These are phyloP conservation scores for Dispira parvispora DNA, from an alignment of 192 early-diverging fungal genomes.

Conservation along the genomic window DNA sequence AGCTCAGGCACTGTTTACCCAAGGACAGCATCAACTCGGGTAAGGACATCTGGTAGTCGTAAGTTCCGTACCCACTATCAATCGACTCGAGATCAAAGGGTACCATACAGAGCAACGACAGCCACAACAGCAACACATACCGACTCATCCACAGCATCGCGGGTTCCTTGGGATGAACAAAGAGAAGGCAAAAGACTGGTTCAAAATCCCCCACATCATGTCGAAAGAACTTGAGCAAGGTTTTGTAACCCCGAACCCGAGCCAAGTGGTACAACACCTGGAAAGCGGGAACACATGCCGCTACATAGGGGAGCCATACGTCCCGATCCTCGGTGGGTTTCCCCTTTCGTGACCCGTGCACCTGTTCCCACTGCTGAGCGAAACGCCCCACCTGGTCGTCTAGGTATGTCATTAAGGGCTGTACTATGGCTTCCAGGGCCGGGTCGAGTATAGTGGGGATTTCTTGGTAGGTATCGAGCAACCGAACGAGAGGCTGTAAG, in stretches of 20 bases:
- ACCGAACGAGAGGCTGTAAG: not conserved
- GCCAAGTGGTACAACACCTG: slow-evolving; percentile 50
- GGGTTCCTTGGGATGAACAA: slow-evolving; percentile 14
- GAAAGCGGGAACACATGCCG: slow-evolving; percentile 12
- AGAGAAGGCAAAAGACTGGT: slow-evolving; percentile 60
- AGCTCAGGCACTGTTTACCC: slow-evolving; percentile 45
- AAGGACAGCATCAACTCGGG: slow-evolving; percentile 40
- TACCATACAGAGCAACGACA: slow-evolving; percentile 87
- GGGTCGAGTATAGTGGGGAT: slow-evolving; percentile 60
- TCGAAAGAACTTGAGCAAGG: slow-evolving; percentile 76
- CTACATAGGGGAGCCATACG: not conserved
- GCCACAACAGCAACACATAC: slow-evolving; percentile 76
- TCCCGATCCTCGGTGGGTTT: slow-evolving; percentile 10
- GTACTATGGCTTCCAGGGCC: slow-evolving; percentile 44
- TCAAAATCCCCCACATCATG: slow-evolving; percentile 82
- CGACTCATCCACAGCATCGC: slow-evolving; percentile 53
- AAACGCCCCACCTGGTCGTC: slow-evolving; percentile 20
- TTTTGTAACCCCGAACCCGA: slow-evolving; percentile 83
- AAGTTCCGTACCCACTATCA: slow-evolving; percentile 41
- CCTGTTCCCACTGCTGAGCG: not conserved
- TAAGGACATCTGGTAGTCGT: slow-evolving; percentile 13
- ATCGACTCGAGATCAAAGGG: slow-evolving; percentile 85
- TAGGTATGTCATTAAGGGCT: slow-evolving; percentile 37
- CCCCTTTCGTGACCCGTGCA: not conserved
- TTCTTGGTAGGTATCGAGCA: slow-evolving; percentile 53